A percentile compares a stretch with the other conserved stretches of the same genome.
Evolutionary conservation across 129 eudicot genomes (phyloP).

Genomic region (Gnaphalium uliginosum): DNA sequence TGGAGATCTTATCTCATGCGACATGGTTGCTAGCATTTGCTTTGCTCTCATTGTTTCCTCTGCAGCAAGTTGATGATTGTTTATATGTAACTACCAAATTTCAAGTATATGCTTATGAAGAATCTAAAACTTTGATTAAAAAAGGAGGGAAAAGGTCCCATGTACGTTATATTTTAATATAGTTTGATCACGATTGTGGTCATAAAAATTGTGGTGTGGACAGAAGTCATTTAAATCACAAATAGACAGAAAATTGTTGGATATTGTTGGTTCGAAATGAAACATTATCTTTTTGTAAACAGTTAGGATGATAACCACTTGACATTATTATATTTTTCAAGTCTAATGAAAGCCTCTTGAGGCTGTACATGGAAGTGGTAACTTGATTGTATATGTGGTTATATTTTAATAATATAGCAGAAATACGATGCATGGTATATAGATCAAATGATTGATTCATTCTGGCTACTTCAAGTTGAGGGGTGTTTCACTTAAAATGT

Average conservation of each 20-base stretch:
- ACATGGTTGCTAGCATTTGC: constrained; percentile 97
- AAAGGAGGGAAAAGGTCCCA: no score
- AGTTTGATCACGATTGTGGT: not conserved
- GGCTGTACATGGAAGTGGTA: not conserved
- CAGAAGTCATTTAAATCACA: not conserved
- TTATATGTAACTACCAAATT: not conserved
- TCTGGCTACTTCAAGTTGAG: not conserved
- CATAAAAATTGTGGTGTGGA: no score
- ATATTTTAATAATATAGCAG: not conserved
- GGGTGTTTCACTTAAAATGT: not conserved
- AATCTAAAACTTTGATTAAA: not conserved
- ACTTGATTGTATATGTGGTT: not conserved
- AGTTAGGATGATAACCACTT: not conserved
- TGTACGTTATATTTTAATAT: no score
- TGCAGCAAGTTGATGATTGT: constrained; percentile 35
- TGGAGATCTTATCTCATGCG: constrained; percentile 97
- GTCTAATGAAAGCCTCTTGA: not conserved
- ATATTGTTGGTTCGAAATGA: not conserved
- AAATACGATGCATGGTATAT: no score
- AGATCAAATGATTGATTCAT: not conserved
- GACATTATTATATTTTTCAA: not conserved
- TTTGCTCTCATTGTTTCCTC: constrained; percentile 99
- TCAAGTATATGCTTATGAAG: not conserved
- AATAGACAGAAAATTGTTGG: not conserved
- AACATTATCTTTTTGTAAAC: not conserved